phyloP scores from a whole-genome alignment of 257 asterid genomes.

The Euphrasia confusa region DNA sequence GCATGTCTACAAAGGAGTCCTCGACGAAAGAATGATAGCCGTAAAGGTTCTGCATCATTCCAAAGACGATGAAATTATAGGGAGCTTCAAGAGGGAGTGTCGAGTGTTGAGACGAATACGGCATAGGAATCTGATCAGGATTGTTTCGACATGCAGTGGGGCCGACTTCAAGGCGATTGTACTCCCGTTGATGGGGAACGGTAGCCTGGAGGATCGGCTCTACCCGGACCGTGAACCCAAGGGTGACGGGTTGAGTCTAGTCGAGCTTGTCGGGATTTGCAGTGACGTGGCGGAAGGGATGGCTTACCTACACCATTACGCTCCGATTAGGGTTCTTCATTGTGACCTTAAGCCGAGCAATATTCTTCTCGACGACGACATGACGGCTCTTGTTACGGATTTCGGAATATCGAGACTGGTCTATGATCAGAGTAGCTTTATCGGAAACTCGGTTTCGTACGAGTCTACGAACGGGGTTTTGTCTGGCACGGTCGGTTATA shows the following conservation, averaged over 20 bases:
- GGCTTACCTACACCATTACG: slow-evolving; percentile 70
- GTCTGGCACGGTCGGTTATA: slow-evolving; percentile 80
- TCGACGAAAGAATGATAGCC: slow-evolving; percentile 57
- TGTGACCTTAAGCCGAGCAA: slow-evolving; percentile 90
- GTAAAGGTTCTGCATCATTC: slow-evolving; percentile 54
- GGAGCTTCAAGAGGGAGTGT: slow-evolving; percentile 75
- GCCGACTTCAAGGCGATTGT: slow-evolving; percentile 87
- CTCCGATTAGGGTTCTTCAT: slow-evolving; percentile 66
- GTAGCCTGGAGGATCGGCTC: slow-evolving; percentile 69
- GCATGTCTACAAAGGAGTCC: slow-evolving; percentile 70
- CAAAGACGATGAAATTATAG: slow-evolving; percentile 26
- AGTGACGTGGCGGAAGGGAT: slow-evolving; percentile 77
- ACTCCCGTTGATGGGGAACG: slow-evolving; percentile 71
- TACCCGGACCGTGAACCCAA: slow-evolving; percentile 38
- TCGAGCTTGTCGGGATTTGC: slow-evolving; percentile 55
- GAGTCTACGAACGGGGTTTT: slow-evolving; percentile 63
- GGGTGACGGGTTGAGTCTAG: slow-evolving; percentile 30
- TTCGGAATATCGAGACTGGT: slow-evolving; percentile 70
- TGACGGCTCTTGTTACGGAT: slow-evolving; percentile 73
- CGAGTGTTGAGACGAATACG: slow-evolving; percentile 60
- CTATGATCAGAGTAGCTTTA: slow-evolving; percentile 26
- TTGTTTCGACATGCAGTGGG: slow-evolving; percentile 63
- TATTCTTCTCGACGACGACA: slow-evolving; percentile 61
- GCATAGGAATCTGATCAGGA: slow-evolving; percentile 67
- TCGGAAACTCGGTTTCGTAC: slow-evolving; percentile 44